phyloP scores from a whole-genome alignment of 805 yeast genomes.

The Starmera quercuum region DNA sequence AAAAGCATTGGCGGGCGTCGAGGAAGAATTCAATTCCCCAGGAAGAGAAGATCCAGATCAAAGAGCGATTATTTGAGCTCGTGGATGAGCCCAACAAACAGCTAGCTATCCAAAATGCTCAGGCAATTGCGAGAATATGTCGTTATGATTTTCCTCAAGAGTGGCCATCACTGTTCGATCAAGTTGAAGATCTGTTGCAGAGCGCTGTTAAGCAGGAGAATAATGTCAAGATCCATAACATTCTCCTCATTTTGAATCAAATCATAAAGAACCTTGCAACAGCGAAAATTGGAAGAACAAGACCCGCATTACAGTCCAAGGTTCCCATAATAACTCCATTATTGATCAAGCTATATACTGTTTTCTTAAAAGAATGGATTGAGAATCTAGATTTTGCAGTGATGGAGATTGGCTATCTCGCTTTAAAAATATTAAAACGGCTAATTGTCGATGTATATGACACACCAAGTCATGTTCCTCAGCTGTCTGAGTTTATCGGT shows the following conservation, averaged over 20 bases:
- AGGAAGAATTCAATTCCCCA: slow-evolving; percentile 44
- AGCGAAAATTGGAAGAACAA: slow-evolving; percentile 77
- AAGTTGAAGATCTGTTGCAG: slow-evolving; percentile 38
- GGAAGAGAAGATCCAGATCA: slow-evolving; percentile 66
- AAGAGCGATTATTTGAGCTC: slow-evolving; percentile 46
- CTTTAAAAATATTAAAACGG: slow-evolving; percentile 69
- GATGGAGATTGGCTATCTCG: slow-evolving; percentile 70
- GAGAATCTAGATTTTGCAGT: slow-evolving; percentile 35
- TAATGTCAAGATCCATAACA: slow-evolving; percentile 50
- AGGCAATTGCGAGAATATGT: slow-evolving; percentile 69
- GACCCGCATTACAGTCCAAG: slow-evolving; percentile 68
- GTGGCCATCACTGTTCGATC: slow-evolving; percentile 80
- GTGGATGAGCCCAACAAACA: slow-evolving; percentile 68
- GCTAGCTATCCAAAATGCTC: slow-evolving; percentile 76
- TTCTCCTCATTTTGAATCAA: slow-evolving; percentile 65
- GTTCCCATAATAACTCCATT: slow-evolving; percentile 56
- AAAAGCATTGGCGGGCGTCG: slow-evolving; percentile 74
- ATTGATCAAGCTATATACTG: slow-evolving; percentile 50
- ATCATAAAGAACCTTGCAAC: slow-evolving; percentile 65
- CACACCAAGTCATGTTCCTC: slow-evolving; percentile 51
- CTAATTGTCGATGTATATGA: slow-evolving; percentile 72
- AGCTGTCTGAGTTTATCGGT: slow-evolving; percentile 54
- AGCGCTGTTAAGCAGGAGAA: slow-evolving; percentile 35
- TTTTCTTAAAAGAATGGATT: slow-evolving; percentile 60
- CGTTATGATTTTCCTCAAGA: slow-evolving; percentile 80